Base-by-base conservation (phyloP, 2,329 filamentous ascomycete genomes). In the Penicillium sp. region DNA sequence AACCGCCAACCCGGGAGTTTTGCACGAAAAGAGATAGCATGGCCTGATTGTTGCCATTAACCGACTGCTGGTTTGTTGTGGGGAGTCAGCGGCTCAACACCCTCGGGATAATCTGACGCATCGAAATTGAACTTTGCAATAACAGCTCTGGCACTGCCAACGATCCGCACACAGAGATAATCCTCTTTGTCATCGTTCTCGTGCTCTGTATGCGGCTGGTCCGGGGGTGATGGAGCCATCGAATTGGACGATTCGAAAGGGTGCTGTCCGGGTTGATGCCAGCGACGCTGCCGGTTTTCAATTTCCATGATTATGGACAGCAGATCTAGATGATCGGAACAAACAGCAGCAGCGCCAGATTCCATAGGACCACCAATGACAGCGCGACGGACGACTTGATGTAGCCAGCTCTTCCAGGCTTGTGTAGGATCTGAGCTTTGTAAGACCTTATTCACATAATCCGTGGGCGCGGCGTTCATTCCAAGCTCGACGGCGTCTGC, bases 201-300 rank as follows among this genome's bases (percentile, higher is more conserved):
- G 14, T 52, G 31, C 3, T 29, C 32, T 21, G 21, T 8, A 18
- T 24, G 27, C 18, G 46, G 5, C 24, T 31, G 4, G 21, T 47
- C 22, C 32, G 34, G 27, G 4, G 11, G 22, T 4, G n/a, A 48
- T 40, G 52, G 22, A 22, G 40, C 45, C 1, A 62, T 29, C 16
- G 56, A 57, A 29, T 60, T 57, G 29, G 50, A 48, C 14, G 27
- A 43, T 6, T 53, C 21, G 2, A 64, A 41, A 3, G 67, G 65
- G 42, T 66, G 65, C 11, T 57, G 43, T 14, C 62, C 61, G 29
- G 63, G 61, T 40, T 57, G 57, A 67, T 79, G 76, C 72, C 74
- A 76, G 53, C 65, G 67, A 16, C 70, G 71, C 55, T 79, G 76
- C 13, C 76, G 73, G 31, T 69, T 58, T 45, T 77, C 75, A 50